phyloP scores from a whole-genome alignment of 2,329 filamentous ascomycete genomes.

The Fusarium sacchari region DNA sequence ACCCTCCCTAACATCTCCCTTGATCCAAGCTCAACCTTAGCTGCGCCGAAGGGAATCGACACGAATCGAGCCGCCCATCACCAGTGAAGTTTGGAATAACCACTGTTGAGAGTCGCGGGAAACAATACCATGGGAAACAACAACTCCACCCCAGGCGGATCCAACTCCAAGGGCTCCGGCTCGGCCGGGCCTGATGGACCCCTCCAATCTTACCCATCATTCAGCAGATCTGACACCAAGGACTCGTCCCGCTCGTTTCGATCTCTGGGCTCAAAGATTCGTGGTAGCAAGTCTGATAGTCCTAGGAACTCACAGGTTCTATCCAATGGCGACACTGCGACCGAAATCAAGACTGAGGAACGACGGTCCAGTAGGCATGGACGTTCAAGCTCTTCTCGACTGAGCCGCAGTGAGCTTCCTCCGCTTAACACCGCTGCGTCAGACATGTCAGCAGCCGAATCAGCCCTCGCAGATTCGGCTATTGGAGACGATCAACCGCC shows the following conservation, averaged over 20 bases:
- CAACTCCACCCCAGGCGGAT: slow-evolving; percentile 68
- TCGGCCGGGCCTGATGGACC: slow-evolving; percentile 54
- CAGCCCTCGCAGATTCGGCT: slow-evolving; percentile 48
- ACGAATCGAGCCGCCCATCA: slow-evolving; percentile 38
- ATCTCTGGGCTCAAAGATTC: slow-evolving; percentile 89
- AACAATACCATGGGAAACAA: slow-evolving; percentile 75
- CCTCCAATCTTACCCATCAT: slow-evolving; percentile 88
- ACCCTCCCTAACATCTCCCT: slow-evolving; percentile 60
- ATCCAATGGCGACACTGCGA: slow-evolving; percentile 64
- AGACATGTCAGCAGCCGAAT: slow-evolving; percentile 54
- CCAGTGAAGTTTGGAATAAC: slow-evolving; percentile 46
- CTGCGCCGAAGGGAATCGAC: slow-evolving; percentile 29
- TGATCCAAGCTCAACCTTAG: slow-evolving; percentile 2
- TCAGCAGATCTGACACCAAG: slow-evolving; percentile 91
- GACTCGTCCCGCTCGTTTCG: slow-evolving; percentile 90
- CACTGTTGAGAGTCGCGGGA: slow-evolving; percentile 34
- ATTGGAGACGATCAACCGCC: slow-evolving; percentile 68
- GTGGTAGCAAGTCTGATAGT: slow-evolving; percentile 80
- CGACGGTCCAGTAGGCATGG: slow-evolving; percentile 75
- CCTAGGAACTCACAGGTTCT: slow-evolving; percentile 79
- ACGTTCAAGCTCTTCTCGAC: slow-evolving; percentile 58
- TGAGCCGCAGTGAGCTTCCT: slow-evolving; percentile 58
- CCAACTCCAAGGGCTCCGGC: slow-evolving; percentile 61
- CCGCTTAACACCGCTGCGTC: slow-evolving; percentile 54
- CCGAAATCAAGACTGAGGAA: slow-evolving; percentile 73